phyloP scores from a whole-genome alignment of 2,329 filamentous ascomycete species.

The Paecilomyces variotii region DNA sequence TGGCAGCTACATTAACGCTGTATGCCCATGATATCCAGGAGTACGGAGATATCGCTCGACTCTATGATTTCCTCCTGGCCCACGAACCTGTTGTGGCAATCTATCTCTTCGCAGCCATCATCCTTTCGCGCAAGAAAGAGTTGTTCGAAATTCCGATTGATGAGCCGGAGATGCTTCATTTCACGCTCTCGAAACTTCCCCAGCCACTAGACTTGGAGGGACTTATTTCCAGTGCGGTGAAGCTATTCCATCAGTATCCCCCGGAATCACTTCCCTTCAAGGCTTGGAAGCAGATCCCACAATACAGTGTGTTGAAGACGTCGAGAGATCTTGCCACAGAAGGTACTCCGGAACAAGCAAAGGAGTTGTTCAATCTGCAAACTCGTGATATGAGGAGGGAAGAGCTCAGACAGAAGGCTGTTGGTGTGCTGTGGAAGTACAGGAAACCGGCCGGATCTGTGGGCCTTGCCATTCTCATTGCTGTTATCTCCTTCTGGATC shows the following conservation, averaged over 20 bases:
- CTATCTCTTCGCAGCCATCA: conserved; percentile 86
- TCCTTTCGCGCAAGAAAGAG: conserved; percentile 70
- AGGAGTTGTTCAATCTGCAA: conserved; percentile 62
- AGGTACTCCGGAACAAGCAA: conserved; percentile 59
- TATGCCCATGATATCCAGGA: conserved; percentile 94
- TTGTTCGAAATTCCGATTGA: conserved; percentile 75
- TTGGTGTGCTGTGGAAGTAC: conserved; percentile 54
- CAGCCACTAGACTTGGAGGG: conserved; percentile 70
- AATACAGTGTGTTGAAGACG: conserved; percentile 77
- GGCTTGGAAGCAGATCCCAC: conserved; percentile 65
- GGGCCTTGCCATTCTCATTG: conserved; percentile 59
- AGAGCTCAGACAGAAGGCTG: conserved; percentile 48
- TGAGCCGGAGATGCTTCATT: conserved; percentile 88
- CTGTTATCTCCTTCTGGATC: conserved; percentile 60
- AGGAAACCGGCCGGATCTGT: conserved; percentile 55
- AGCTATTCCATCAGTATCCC: conserved; percentile 58
- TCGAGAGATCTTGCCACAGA: conserved; percentile 48
- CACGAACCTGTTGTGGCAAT: conserved; percentile 79
- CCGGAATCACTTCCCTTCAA: conserved; percentile 58
- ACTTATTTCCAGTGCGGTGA: conserved; percentile 59
- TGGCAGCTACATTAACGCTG: conserved; percentile 88
- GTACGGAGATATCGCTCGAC: conserved; percentile 76
- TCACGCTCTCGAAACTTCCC: conserved; percentile 78
- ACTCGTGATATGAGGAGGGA: conserved; percentile 61
- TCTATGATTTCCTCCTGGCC: conserved; percentile 89